Percentiles rank a stretch among this genome's conserved stretches.
Evolutionary conservation across 495 filamentous ascomycete species (phyloP).

Genomic region (Parachaetomium inaequale): DNA sequence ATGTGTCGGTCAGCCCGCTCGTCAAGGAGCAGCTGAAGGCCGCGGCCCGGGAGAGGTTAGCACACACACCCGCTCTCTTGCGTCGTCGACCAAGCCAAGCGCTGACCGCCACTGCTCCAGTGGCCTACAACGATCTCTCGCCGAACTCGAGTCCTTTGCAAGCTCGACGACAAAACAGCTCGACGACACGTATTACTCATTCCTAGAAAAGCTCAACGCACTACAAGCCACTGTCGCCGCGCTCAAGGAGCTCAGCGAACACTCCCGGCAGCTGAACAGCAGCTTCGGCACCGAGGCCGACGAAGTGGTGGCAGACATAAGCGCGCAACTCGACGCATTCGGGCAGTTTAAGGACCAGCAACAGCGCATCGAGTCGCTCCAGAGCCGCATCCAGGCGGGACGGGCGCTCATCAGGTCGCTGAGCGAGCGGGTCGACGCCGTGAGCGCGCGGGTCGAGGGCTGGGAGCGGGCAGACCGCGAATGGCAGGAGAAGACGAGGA

Average conservation of each 20-base stretch:
- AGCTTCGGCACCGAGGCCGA: slow-evolving; percentile 61
- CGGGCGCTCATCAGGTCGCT: slow-evolving; percentile 62
- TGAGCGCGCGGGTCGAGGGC: slow-evolving; percentile 60
- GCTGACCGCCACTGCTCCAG: slow-evolving; percentile 26
- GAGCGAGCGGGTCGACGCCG: slow-evolving; percentile 61
- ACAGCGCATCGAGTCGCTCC: slow-evolving; percentile 60
- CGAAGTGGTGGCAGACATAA: slow-evolving; percentile 58
- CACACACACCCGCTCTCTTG: slow-evolving; percentile 3
- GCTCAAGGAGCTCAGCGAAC: slow-evolving; percentile 65
- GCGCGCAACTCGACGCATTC: slow-evolving; percentile 61
- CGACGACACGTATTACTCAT: slow-evolving; percentile 82
- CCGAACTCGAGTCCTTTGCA: slow-evolving; percentile 43
- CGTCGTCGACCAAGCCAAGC: slow-evolving; percentile 15
- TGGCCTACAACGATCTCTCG: slow-evolving; percentile 41
- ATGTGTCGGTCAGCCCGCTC: slow-evolving; percentile 32
- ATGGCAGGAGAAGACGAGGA: slow-evolving; percentile 66
- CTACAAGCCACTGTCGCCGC: slow-evolving; percentile 64
- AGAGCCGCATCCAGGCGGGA: slow-evolving; percentile 60
- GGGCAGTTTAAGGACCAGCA: slow-evolving; percentile 69
- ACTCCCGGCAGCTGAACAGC: slow-evolving; percentile 56
- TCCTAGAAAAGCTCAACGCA: slow-evolving; percentile 70
- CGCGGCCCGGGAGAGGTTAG: slow-evolving; percentile 42
- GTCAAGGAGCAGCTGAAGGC: slow-evolving; percentile 42
- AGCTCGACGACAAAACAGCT: slow-evolving; percentile 64
- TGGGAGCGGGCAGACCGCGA: slow-evolving; percentile 70